Conservation (phyloP, 148 eudicot genomes). For the Hydrangea macrophylla region DNA sequence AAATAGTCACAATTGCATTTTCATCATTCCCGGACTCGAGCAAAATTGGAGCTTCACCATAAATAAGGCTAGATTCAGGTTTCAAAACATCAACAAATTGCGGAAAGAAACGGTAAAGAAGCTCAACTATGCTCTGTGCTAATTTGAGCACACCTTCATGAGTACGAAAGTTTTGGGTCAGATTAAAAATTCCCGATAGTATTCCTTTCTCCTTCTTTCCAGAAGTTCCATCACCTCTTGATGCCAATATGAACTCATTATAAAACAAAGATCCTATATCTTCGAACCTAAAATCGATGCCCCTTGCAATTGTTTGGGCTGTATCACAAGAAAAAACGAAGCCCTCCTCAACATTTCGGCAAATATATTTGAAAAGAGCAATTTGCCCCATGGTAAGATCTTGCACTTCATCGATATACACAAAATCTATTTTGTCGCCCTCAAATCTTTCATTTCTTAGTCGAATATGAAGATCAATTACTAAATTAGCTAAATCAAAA, state of each 20-base stretch:
- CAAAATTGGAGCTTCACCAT: too few species aligned
- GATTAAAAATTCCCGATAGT: constrained; percentile 35
- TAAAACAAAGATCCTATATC: constrained; percentile 44
- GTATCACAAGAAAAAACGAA: constrained; percentile 59
- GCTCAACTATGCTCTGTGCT: too few species aligned
- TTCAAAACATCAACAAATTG: too few species aligned
- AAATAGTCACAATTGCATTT: too few species aligned
- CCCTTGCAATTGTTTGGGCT: constrained; percentile 60
- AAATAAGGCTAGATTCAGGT: too few species aligned
- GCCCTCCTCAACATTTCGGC: constrained; percentile 50
- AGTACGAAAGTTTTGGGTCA: too few species aligned
- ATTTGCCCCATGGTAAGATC: constrained; percentile 59
- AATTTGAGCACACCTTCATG: too few species aligned
- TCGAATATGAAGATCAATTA: constrained; percentile 55
- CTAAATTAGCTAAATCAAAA: constrained; percentile 58
- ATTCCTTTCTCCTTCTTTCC: constrained; percentile 31
- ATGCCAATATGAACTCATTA: constrained; percentile 34
- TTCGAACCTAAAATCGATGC: constrained; percentile 49
- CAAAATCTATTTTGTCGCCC: constrained; percentile 44
- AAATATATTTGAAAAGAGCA: constrained; percentile 42
- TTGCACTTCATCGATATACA: constrained; percentile 61
- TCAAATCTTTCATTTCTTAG: constrained; percentile 29
- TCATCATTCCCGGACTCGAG: too few species aligned
- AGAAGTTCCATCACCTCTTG: constrained; percentile 10
- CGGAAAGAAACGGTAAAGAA: too few species aligned